These are phyloP conservation scores for Penicillium aurantiogriseum DNA, from an alignment of 2,329 filamentous ascomycete genomes.

Conservation along the genomic window DNA sequence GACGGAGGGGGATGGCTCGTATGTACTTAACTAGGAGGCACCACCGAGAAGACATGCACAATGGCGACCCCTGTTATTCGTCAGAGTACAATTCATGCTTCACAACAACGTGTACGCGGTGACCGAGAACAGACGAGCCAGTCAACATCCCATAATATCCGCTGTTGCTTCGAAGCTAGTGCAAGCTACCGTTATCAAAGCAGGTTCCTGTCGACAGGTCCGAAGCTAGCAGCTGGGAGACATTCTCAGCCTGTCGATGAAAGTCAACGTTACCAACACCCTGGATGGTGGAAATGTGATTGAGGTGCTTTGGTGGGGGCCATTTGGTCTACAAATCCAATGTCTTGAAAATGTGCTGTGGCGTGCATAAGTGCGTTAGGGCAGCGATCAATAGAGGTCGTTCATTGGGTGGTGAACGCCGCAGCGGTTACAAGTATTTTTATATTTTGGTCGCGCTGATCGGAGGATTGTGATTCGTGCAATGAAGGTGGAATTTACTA, in stretches of 20 bases:
- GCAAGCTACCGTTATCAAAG: background rate
- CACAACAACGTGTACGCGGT: background rate
- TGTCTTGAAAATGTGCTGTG: slow-evolving; percentile 11
- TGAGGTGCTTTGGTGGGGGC: slow-evolving; percentile 2
- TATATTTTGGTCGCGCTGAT: slow-evolving; percentile 17
- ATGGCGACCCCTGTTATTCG: background rate
- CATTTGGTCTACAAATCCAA: background rate
- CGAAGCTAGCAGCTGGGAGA: slow-evolving; percentile 1
- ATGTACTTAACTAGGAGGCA: background rate
- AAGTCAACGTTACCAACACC: slow-evolving; percentile 6
- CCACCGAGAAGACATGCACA: background rate
- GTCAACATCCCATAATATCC: slow-evolving; percentile 1
- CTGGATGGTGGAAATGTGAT: slow-evolving; percentile 12
- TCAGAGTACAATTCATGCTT: background rate
- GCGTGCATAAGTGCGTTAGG: slow-evolving; percentile 14
- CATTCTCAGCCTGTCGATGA: slow-evolving; percentile 13
- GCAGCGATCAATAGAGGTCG: background rate
- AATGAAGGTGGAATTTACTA: slow-evolving; percentile 12
- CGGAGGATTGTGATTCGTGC: slow-evolving; percentile 14
- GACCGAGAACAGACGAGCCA: background rate
- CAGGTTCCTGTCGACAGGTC: background rate
- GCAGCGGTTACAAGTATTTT: slow-evolving; percentile 24
- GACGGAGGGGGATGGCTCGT: background rate
- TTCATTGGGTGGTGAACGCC: slow-evolving; percentile 21
- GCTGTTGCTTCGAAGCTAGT: background rate